phyloP scores from a whole-genome alignment of 331 rosid genomes.

The Quercus tomentella region DNA sequence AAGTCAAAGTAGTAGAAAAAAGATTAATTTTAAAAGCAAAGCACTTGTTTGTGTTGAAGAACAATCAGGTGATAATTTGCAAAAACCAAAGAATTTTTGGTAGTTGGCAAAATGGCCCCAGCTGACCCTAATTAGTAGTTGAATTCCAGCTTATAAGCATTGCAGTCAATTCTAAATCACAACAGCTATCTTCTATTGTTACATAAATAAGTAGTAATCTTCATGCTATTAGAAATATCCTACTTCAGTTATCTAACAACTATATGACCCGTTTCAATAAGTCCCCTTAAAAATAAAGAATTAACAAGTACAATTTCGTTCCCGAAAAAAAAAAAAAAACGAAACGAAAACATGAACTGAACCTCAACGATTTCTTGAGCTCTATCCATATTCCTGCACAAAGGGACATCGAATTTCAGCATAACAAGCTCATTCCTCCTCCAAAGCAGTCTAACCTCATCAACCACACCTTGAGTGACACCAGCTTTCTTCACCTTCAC shows the following conservation, averaged over 20 bases:
- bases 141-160: background rate
- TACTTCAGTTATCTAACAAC: background rate
- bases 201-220: background rate
- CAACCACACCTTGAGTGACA: slow-evolving; percentile 63
- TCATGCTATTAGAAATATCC: background rate
- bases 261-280: no score
- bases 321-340: background rate
- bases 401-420: slow-evolving; percentile 73
- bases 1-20: background rate
- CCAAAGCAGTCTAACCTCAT: slow-evolving; percentile 54
- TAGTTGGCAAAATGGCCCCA: background rate
- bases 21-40: background rate
- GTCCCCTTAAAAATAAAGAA: background rate
- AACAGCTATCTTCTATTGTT: background rate
- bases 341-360: background rate
- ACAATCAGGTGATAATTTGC: background rate
- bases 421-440: slow-evolving; percentile 68
- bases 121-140: background rate
- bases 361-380: slow-evolving; percentile 87
- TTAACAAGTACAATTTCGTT: background rate
- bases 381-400: slow-evolving; percentile 80
- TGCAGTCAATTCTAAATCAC: background rate
- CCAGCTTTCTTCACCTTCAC: slow-evolving; percentile 89
- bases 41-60: background rate
- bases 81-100: background rate